These are phyloP conservation scores for Dispira simplex DNA, from an alignment of 192 early-diverging fungal genomes.

Conservation along the genomic window DNA sequence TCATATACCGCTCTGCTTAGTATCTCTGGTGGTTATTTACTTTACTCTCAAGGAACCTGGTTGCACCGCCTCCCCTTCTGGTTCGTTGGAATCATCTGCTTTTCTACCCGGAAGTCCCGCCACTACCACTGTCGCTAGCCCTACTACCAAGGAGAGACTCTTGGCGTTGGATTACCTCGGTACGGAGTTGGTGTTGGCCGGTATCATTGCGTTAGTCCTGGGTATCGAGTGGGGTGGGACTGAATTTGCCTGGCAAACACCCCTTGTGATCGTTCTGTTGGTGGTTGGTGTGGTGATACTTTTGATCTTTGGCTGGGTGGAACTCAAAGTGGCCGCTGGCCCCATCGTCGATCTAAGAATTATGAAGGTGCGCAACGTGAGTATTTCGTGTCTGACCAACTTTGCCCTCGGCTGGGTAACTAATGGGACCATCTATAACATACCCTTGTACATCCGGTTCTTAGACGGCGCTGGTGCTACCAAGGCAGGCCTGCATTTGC, in stretches of 20 bases:
- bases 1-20: conserved; percentile 60
- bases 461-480: conserved; percentile 19
- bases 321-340: conserved; percentile 50
- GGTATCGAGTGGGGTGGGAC: conserved; percentile 58
- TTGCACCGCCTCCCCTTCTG: conserved; percentile 8
- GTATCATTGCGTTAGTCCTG: conserved; percentile 42
- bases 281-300: conserved; percentile 35
- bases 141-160: conserved; percentile 16
- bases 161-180: conserved; percentile 42
- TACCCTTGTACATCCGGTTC: conserved; percentile 24
- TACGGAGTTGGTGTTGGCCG: conserved; percentile 36
- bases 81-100: conserved; percentile 13
- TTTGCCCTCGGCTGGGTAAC: conserved; percentile 28
- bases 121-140: too few species aligned
- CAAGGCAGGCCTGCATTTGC: conserved; percentile 23
- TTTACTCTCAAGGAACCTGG: conserved; percentile 33
- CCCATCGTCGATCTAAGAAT: conserved; percentile 61
- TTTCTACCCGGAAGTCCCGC: too few species aligned
- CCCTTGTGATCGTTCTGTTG: conserved; percentile 35
- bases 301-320: conserved; percentile 41
- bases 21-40: conserved; percentile 30
- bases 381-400: conserved; percentile 22
- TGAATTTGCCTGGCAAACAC: conserved; percentile 48
- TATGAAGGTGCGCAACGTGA: conserved; percentile 40
- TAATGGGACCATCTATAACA: conserved; percentile 26